phyloP scores from a whole-genome alignment of 208 protist genomes.

The Leptomonas seymouri region DNA sequence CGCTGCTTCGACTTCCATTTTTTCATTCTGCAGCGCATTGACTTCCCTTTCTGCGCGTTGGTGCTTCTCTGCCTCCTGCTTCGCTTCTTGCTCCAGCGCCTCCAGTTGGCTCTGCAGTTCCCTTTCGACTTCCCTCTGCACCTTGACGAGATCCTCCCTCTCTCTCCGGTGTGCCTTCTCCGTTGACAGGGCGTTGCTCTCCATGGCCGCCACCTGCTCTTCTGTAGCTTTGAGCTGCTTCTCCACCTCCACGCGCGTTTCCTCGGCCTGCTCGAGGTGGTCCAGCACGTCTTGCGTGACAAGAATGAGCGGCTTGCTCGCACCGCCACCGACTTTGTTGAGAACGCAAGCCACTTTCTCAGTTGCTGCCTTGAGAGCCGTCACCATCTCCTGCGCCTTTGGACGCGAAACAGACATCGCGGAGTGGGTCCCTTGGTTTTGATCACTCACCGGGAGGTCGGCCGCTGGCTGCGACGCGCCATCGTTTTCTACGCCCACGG shows the following conservation, averaged over 20 bases:
- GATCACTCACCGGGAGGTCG: neutral
- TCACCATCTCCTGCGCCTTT: neutral
- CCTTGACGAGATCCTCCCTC: constrained; percentile 10
- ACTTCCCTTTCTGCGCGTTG: constrained; percentile 18
- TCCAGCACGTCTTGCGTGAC: constrained; percentile 6
- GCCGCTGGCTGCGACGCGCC: neutral
- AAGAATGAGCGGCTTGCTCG: constrained; percentile 6
- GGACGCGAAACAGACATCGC: neutral
- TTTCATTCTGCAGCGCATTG: constrained; percentile 12
- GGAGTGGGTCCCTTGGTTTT: neutral
- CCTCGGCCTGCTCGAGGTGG: constrained; percentile 22
- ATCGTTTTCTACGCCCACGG: constrained; percentile 12
- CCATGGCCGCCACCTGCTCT: neutral
- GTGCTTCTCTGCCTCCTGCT: constrained; percentile 14
- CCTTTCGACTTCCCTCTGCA: constrained; percentile 6
- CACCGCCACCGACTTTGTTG: constrained; percentile 6
- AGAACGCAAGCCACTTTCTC: constrained; percentile 1
- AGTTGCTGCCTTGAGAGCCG: neutral
- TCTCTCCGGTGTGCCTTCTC: constrained; percentile 14
- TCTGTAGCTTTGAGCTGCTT: constrained; percentile 8
- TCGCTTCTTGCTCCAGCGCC: constrained; percentile 4
- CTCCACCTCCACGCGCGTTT: neutral
- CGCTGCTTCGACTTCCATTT: constrained; percentile 7
- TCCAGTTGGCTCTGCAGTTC: constrained; percentile 17
- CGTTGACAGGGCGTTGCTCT: neutral